Evolutionary conservation across 164 flowering plant species (phyloP), one percentile per base, ranked within the genome.

Genomic region (Pachysandra terminalis): DNA sequence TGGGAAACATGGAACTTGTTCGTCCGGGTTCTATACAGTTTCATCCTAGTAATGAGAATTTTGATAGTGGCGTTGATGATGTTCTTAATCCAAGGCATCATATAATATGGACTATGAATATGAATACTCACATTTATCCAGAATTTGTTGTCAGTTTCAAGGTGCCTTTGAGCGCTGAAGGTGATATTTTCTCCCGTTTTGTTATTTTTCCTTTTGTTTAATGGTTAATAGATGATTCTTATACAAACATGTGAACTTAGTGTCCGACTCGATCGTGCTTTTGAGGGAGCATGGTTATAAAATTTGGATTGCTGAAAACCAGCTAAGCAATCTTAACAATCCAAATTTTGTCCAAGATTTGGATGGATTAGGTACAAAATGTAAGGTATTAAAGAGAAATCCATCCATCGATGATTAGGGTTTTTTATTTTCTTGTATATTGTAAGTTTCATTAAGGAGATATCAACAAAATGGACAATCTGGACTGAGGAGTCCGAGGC

Each of bases 1-100:
- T 91, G 97, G 99, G 99, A 76, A 90, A 87, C 48, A 86, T 88
- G 92, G 99, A 93, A 80, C 73, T 73, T 41, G 77, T 96, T 75
- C 74, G 60, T 72, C 74, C 77, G 69, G 98, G 90, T 60, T 85
- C 86, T 35, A 69, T 73, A 59, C 98, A 90, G 69, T 84, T 77
- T 64, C 87, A 80, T 78, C 93, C 99, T 28, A 86, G 89, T 67
- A 78, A 81, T 28, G 88, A 82, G 74, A 75, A 81, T 28, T 91
- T 79, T 68, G 99, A 96, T 79, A 92, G 83, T 73, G 98, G 97
- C 59, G 93, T 86, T 25, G 99, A 96, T 78, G 78, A 85, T 75
- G 78, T 86, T 65, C 68, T 76, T 56, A 78, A 79, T 76, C 98
- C 99, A 49, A 81, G 63, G 53, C 69, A 69, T 65, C 86, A 84